A percentile compares a stretch with the other conserved stretches of the same genome.
Conservation (phyloP, 352 stramenopile species). For the Pythium coloratum region DNA sequence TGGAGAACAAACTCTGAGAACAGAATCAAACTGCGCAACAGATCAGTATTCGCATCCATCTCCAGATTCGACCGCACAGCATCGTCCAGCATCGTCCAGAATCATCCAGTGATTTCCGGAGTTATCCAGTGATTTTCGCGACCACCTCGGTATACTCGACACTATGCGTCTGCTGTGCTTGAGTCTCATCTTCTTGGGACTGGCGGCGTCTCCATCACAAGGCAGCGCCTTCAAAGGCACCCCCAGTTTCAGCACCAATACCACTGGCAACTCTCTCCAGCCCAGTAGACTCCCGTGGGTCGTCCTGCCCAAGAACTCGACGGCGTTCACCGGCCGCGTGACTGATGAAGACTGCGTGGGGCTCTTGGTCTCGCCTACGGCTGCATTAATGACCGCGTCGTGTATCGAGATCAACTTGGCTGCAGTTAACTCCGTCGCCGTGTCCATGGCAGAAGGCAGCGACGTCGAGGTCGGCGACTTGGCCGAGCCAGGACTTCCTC, state of each 20-base stretch:
- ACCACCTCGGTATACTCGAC: background rate
- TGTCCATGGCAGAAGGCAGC: background rate
- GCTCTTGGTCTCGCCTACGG: conserved; percentile 16
- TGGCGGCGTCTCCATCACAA: background rate
- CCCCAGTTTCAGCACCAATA: background rate
- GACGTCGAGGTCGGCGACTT: conserved; percentile 14
- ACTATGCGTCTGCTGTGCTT: background rate
- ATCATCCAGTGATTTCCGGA: background rate
- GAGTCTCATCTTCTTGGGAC: background rate
- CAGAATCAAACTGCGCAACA: no score
- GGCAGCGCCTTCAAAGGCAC: background rate
- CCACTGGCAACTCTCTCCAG: background rate
- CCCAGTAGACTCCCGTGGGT: conserved; percentile 21
- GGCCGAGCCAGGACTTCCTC: background rate
- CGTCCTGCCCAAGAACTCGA: background rate
- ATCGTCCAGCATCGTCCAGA: background rate
- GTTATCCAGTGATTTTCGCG: background rate
- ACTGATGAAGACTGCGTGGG: conserved; percentile 17
- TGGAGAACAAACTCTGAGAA: no score
- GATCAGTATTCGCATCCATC: no score
- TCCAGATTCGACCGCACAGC: no score
- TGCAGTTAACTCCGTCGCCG: background rate
- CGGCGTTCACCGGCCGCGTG: background rate
- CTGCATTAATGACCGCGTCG: conserved; percentile 18
- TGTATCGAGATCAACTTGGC: conserved; percentile 5